A percentile compares a stretch with the other conserved stretches of the same genome.
Conservation (phyloP, 2,329 filamentous ascomycete species). For the Hypomyces rosellus region DNA sequence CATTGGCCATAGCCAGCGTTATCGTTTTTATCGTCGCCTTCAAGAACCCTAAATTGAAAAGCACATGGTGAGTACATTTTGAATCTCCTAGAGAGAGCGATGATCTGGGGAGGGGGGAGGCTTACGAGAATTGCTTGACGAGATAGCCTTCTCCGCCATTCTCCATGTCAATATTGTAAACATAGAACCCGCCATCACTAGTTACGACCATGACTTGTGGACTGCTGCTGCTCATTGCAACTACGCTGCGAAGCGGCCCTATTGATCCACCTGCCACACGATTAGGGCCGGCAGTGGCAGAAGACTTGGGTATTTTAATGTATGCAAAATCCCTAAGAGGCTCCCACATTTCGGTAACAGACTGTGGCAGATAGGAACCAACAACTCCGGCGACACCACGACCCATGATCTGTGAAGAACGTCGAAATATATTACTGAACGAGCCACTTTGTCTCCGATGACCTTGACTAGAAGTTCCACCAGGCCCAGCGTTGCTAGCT, state of each 20-base stretch:
- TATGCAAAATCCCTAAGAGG: constrained; percentile 91
- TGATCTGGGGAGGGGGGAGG: constrained; percentile 13
- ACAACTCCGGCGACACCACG: constrained; percentile 83
- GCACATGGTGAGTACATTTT: neutral
- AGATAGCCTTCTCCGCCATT: constrained; percentile 88
- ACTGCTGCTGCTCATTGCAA: constrained; percentile 90
- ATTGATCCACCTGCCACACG: constrained; percentile 26
- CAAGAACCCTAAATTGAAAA: constrained; percentile 38
- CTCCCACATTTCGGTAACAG: constrained; percentile 97
- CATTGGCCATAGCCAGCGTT: constrained; percentile 37
- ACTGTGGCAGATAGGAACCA: constrained; percentile 85
- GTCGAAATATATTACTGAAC: constrained; percentile 83
- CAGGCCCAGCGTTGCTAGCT: constrained; percentile 15
- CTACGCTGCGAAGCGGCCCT: constrained; percentile 73
- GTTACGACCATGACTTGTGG: constrained; percentile 98
- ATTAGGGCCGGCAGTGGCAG: constrained; percentile 14
- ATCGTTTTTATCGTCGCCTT: constrained; percentile 50
- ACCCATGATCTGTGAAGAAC: constrained; percentile 90
- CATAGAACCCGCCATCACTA: constrained; percentile 88
- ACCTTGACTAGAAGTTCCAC: constrained; percentile 20
- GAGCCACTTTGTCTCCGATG: constrained; percentile 61
- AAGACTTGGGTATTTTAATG: constrained; percentile 76
- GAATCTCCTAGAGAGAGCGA: neutral
- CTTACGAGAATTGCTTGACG: constrained; percentile 89
- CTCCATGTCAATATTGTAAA: constrained; percentile 93